Evolutionary conservation across 192 early-diverging fungal genomes (phyloP).

Genomic region (Spizellomyces punctatus): DNA sequence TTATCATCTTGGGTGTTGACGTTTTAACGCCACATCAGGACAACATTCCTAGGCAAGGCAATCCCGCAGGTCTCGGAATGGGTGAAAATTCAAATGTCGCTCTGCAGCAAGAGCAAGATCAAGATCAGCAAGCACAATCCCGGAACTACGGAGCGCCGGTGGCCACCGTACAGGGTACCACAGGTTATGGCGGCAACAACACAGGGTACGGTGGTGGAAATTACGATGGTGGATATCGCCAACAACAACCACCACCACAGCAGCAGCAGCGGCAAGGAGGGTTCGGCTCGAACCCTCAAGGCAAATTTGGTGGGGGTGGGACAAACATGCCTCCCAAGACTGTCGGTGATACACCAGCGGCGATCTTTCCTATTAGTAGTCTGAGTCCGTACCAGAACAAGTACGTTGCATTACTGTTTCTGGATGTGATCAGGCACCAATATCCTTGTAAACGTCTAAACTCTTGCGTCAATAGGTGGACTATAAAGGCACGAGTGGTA

Average conservation of each 20-base stretch:
- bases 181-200: not conserved
- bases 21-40: constrained; percentile 40
- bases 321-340: constrained; percentile 32
- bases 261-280: not conserved
- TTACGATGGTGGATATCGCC: not conserved
- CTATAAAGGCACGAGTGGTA: constrained; percentile 87
- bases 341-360: constrained; percentile 18
- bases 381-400: constrained; percentile 90
- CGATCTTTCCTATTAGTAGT: constrained; percentile 66
- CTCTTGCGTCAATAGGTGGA: constrained; percentile 67
- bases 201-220: constrained; percentile 3
- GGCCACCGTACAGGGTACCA: not conserved
- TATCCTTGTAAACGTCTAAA: not conserved
- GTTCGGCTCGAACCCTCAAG: constrained; percentile 6
- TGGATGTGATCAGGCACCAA: not conserved
- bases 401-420: constrained; percentile 30
- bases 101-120: constrained; percentile 15
- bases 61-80: constrained; percentile 5
- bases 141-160: not conserved
- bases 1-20: constrained; percentile 54
- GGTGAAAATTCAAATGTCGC: constrained; percentile 13
- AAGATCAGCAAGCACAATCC: not conserved
- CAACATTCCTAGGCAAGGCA: constrained; percentile 23
- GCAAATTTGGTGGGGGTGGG: not conserved
- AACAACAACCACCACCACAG: not conserved